A percentile compares a stretch with the other conserved stretches of the same genome.
Evolutionary conservation across 2,329 filamentous ascomycete species (phyloP).

Genomic region (Lasiodiplodia theobromae): DNA sequence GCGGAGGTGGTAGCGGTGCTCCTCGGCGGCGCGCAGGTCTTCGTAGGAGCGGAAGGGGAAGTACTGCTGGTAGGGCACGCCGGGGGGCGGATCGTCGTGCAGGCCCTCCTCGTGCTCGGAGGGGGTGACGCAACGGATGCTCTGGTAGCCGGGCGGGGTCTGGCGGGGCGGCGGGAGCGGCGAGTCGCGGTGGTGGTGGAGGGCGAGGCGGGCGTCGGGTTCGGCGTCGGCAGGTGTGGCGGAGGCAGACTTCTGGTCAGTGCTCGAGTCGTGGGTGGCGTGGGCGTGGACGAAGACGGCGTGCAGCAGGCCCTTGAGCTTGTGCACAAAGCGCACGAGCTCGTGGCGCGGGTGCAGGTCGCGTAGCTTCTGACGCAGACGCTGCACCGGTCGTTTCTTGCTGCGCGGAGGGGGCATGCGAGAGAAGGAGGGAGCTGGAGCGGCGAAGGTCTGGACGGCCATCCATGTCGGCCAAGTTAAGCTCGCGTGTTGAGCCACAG

Average conservation of each 20-base stretch:
- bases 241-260: conserved; percentile 14
- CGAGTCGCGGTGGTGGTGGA: conserved; percentile 1
- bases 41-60: conserved; percentile 31
- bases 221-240: conserved; percentile 11
- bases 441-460: conserved; percentile 9
- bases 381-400: conserved; percentile 26
- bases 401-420: conserved; percentile 24
- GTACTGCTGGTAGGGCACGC: conserved; percentile 30
- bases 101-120: conserved; percentile 29
- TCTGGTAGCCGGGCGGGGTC: conserved; percentile 30
- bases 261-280: conserved; percentile 17
- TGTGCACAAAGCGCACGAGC: conserved; percentile 29
- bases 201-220: conserved; percentile 12
- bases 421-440: conserved; percentile 8
- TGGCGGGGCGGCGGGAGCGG: conserved; percentile 22
- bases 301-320: conserved; percentile 27
- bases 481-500: conserved; percentile 26
- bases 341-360: conserved; percentile 24
- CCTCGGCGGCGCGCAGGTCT: conserved; percentile 28
- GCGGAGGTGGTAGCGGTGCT: conserved; percentile 16
- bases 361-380: conserved; percentile 30
- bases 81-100: conserved; percentile 28
- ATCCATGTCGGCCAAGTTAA: conserved; percentile 22
- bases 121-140: conserved; percentile 29
- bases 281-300: conserved; percentile 22